Conservation (phyloP, 2,329 filamentous ascomycete genomes). For the Stachybotrys chartarum region DNA sequence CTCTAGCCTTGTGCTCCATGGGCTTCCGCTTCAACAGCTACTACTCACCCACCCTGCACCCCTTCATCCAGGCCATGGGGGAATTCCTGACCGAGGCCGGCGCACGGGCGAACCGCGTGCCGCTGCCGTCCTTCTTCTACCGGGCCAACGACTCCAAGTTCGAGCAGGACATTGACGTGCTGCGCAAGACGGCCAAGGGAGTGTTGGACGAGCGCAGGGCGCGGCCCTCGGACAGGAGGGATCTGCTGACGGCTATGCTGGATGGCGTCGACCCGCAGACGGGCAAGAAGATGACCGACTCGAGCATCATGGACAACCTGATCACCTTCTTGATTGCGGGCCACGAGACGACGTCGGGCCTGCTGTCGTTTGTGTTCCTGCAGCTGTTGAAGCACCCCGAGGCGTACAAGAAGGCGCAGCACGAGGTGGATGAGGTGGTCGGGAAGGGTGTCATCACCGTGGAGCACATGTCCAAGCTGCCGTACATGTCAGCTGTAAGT, state of each 20-base stretch:
- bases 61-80: slow-evolving; percentile 44
- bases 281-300: slow-evolving; percentile 50
- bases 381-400: slow-evolving; percentile 52
- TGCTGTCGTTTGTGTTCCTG: slow-evolving; percentile 55
- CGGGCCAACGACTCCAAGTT: slow-evolving; percentile 35
- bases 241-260: slow-evolving; percentile 62
- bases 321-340: slow-evolving; percentile 62
- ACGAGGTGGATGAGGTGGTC: slow-evolving; percentile 55
- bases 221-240: slow-evolving; percentile 45
- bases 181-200: slow-evolving; percentile 46
- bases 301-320: slow-evolving; percentile 58
- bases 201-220: slow-evolving; percentile 47
- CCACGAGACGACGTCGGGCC: slow-evolving; percentile 59
- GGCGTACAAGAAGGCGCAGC: slow-evolving; percentile 46
- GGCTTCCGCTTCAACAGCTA: slow-evolving; percentile 56
- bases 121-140: slow-evolving; percentile 38
- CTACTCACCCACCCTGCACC: slow-evolving; percentile 27
- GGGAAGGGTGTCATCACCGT: slow-evolving; percentile 46
- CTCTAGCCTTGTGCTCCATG: slow-evolving; percentile 53
- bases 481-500: slow-evolving; percentile 49
- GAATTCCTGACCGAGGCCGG: slow-evolving; percentile 49
- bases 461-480: slow-evolving; percentile 53
- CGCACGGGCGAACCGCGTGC: slow-evolving; percentile 37
- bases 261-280: slow-evolving; percentile 57
- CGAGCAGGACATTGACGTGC: slow-evolving; percentile 38